Evolutionary conservation across 2,329 filamentous ascomycete genomes (phyloP), one percentile per base, ranked within the genome.

Genomic region (Colletotrichum sp.): DNA sequence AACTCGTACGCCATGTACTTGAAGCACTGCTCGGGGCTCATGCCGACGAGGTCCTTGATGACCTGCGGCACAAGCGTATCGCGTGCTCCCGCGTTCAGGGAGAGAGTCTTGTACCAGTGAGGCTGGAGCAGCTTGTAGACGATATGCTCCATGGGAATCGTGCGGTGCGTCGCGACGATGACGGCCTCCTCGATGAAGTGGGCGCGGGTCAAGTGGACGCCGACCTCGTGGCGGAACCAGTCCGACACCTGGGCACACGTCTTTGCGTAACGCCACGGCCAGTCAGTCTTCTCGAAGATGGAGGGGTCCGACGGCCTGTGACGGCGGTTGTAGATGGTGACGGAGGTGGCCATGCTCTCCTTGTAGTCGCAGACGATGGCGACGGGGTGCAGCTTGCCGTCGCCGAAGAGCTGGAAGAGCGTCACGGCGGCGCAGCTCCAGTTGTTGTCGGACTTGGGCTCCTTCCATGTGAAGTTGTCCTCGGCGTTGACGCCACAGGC

Each of bases 181-280:
- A 87, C 80, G 12, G 82, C 82, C 78, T 88, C 87, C 78, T 89
- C 87, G 34, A 89, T 79, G 11, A 88, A 78, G 76, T 88, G 87
- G 0, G 84, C 83, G 15, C 86, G 78, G 6, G 81, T 83, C 8
- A 89, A 82, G 72, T 89, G 87, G 4, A 87, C 82, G 6, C 79
- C 80, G 18, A 88, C 74, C 77, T 89, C 86, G 72, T 89, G 87
- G 6, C 84, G 81, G 66, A 83, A 78, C 87, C 87, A 89, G 78
- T 89, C 87, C 2, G 84, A 82, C 2, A 83, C 81, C 71, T 88
- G 87, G 3, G 83, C 84, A 61, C 85, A 88, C 1, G 84, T 87
- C 78, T 89, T 89, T 24, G 87, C 87, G 76, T 88, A 89, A 58
- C 87, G 80, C 87, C 87, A 89, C 0, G 86, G 82, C 86, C 86